Conservation (phyloP, 2,329 filamentous ascomycete genomes). For the Trichoderma sp. region DNA sequence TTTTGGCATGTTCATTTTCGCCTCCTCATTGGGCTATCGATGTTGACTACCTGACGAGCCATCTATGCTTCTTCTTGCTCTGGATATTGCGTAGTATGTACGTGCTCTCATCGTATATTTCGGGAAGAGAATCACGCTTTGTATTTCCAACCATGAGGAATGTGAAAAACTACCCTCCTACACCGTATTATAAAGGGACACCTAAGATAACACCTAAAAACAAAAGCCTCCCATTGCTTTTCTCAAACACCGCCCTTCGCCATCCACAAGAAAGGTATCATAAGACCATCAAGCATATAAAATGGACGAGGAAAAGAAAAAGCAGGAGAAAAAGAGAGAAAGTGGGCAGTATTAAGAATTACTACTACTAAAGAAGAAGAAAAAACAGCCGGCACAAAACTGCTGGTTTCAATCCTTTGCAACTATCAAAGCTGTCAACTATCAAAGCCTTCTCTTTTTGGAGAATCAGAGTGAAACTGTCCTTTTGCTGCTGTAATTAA, state of each 20-base stretch:
- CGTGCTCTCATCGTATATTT: no score
- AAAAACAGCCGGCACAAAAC: background rate
- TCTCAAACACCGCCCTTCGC: background rate
- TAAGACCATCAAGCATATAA: background rate
- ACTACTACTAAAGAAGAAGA: background rate
- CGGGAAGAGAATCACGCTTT: no score
- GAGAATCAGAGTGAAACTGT: no score
- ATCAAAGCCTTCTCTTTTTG: no score
- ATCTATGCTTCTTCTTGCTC: no score
- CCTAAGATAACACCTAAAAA: background rate
- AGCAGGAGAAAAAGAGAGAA: background rate
- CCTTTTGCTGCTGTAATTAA: background rate
- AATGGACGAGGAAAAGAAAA: background rate
- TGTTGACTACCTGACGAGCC: no score
- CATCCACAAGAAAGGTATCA: background rate
- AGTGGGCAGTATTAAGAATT: background rate
- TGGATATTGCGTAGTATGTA: no score
- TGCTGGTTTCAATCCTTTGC: no score
- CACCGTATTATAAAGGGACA: background rate
- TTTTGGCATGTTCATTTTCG: background rate
- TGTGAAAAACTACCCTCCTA: no score
- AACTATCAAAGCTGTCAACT: no score
- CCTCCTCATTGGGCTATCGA: no score
- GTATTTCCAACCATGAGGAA: no score
- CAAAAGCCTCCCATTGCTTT: background rate